These are phyloP conservation scores for Cyanodermella asteris DNA, from an alignment of 2,329 filamentous ascomycete species.

Conservation along the genomic window DNA sequence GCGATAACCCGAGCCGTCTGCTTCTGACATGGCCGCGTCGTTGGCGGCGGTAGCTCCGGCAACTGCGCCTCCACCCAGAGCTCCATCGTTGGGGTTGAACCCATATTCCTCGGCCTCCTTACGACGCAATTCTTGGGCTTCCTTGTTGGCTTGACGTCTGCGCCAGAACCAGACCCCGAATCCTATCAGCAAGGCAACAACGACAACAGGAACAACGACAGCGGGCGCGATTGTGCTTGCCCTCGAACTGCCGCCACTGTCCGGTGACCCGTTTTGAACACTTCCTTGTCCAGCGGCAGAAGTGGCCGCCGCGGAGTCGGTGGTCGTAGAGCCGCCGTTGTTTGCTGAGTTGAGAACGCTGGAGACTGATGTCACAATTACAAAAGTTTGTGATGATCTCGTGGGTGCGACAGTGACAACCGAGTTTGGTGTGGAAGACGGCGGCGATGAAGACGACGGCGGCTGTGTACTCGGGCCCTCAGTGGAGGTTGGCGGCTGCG, in stretches of 20 bases:
- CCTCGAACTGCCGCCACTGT: constrained; percentile 17
- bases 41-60: constrained; percentile 23
- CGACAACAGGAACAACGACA: constrained; percentile 80
- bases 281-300: constrained; percentile 8
- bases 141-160: constrained; percentile 66
- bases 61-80: constrained; percentile 42
- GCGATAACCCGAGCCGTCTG: constrained; percentile 58
- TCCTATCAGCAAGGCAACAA: constrained; percentile 59
- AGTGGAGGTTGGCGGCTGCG: neutral
- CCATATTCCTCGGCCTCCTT: constrained; percentile 96
- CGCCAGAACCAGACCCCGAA: constrained; percentile 69
- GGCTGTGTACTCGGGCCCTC: neutral
- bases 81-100: constrained; percentile 95
- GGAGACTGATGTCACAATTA: too few relatives aligned
- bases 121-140: constrained; percentile 65
- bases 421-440: constrained; percentile 8
- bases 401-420: constrained; percentile 10
- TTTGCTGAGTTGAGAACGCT: too few relatives aligned
- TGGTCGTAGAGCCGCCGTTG: constrained; percentile 6
- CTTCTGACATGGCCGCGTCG: constrained; percentile 58
- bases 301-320: constrained; percentile 9
- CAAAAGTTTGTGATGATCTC: constrained; percentile 3
- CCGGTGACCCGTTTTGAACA: constrained; percentile 6
- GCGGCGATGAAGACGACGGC: constrained; percentile 6
- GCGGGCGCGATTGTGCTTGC: constrained; percentile 68